Evolutionary conservation across 1,284 basidiomycete species (phyloP).

Genomic region (Ceratobasidium sp.): DNA sequence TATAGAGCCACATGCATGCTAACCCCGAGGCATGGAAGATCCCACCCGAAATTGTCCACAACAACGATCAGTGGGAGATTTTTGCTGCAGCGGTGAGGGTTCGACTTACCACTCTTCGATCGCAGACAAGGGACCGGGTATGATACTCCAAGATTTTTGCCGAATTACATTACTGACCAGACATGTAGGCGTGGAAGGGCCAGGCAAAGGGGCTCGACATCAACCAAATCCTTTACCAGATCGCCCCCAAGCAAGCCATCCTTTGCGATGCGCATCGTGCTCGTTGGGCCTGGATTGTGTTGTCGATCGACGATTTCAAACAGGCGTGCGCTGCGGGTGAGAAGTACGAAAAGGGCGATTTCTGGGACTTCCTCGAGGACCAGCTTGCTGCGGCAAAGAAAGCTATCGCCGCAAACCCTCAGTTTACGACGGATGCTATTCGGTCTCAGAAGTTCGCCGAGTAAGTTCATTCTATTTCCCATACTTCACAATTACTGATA

Average conservation of each 20-base stretch:
- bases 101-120: neutral
- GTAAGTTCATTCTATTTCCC: neutral
- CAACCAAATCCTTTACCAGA: neutral
- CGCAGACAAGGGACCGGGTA: neutral
- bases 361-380: conserved; percentile 8
- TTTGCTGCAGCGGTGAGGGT: neutral
- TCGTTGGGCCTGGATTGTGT: conserved; percentile 5
- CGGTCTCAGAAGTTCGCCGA: neutral
- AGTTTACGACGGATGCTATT: neutral
- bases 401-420: neutral
- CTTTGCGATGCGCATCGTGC: conserved; percentile 1
- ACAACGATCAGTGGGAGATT: conserved; percentile 7
- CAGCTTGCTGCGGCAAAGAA: neutral
- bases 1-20: neutral
- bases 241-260: neutral
- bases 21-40: conserved; percentile 8
- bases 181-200: neutral
- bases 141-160: too few relatives aligned
- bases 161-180: too few relatives aligned
- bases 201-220: neutral
- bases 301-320: too few relatives aligned
- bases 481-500: too few relatives aligned
- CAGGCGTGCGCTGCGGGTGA: too few relatives aligned
- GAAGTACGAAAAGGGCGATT: neutral
- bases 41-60: neutral